Evolutionary conservation across 768 basidiomycete species (phyloP), one percentile per base, ranked within the genome.

Genomic region (Pisolithus microcarpus): DNA sequence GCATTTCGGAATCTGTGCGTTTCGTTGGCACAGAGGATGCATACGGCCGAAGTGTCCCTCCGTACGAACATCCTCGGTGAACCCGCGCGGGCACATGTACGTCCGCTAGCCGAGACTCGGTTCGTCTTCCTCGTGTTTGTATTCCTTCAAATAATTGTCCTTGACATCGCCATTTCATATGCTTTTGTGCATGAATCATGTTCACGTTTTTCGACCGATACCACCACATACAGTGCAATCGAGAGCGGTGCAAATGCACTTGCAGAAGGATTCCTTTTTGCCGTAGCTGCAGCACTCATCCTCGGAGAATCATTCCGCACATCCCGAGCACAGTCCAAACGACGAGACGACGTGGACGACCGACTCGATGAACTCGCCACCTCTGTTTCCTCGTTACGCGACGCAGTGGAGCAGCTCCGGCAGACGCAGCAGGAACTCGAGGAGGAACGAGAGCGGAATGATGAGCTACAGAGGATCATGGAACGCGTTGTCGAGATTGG

Each of bases 241-340:
- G 87, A 91, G 52, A 90, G 85, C 58, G 90, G 90, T 19, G 87
- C 90, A 15, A 92, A 91, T 56, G 74, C 83, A 5, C 72, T 92
- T 5, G 90, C 90, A 0, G 90, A 92, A 66, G 87, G 87, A 0
- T 92, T 92, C 57, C 75, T 92, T 3, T 92, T 92, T 61, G 61
- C 71, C 18, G 90, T 92, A 2, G 89, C 90, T 0, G 82, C 84
- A 2, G 66, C 66, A 0, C 72, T 92, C 5, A 91, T 93, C 51
- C 52, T 91, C 10, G 84, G 83, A 2, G 90, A 93, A 64, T 72
- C 82, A 21, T 92, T 79, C 76, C 84, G 90, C 0, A 76, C 79
- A 1, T 84, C 86, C 0, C 74, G 85, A 18, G 87, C 75, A 52
- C 74, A 82, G 52, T 75, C 81, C 0, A 85, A 79, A 61, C 81